Evolutionary conservation across 192 early-diverging fungal species (phyloP), one percentile per base, ranked within the genome.

Genomic region (Physocladia obscura): DNA sequence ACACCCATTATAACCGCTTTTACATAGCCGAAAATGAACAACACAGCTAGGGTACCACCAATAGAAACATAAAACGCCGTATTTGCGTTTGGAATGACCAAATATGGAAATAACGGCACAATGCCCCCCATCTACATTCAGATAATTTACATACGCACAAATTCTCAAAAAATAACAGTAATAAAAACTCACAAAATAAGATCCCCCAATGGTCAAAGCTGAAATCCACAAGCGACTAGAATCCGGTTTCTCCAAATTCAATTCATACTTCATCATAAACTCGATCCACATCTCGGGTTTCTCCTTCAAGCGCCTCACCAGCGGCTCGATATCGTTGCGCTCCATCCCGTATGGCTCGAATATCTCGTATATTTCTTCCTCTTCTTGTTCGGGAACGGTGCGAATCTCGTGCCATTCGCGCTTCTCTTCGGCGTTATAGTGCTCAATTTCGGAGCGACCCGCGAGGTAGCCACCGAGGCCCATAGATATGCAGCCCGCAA

Each of bases 251-350:
- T 88, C 86, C 34, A 89, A 73, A 50, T 76, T 76, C 44, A 89
- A 67, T 75, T 89, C 88, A 71, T 88, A 88, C 57, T 86, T 81
- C 88, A 89, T 89, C 88, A 89, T 89, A 55, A 89, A 89, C 50
- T 89, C 87, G 29, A 89, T 83, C 79, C 83, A 87, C 52, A 81
- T 71, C 24, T 77, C 44, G 4, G 80, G 82, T 73, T 89, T 73
- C 13, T 54, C 65, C 52, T 75, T 75, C 48, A 89, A 76, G 29
- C 74, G 75, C 4, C 69, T 70, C 39, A 89, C 67, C 26, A 89
- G 36, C n/a, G 88, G 88, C n/a, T 79, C 54, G 24, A 88, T 50
- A 15, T 71, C 76, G 1, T 63, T 58, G 2, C 77, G 62, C 50
- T 77, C 76, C 0, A 89, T 57, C 8, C 88, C 88, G 60, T 89